Percentiles rank a stretch among this genome's conserved stretches.
Evolutionary conservation across 768 basidiomycete species (phyloP).

Genomic region (Agrocybe chaxingu): DNA sequence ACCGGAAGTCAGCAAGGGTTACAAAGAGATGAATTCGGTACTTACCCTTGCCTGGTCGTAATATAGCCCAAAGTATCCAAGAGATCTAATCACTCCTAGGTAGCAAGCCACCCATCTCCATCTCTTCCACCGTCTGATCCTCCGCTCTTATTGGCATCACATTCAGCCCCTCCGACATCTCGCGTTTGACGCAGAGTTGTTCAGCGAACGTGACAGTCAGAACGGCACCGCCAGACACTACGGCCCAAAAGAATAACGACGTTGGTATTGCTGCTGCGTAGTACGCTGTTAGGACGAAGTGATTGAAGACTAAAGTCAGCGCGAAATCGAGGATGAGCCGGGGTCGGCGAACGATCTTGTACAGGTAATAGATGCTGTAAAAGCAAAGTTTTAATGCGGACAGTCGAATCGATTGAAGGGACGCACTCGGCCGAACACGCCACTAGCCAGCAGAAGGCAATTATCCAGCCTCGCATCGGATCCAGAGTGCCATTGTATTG

Average conservation of each 20-base stretch:
- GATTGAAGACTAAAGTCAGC: slow-evolving; percentile 86
- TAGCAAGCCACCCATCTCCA: slow-evolving; percentile 49
- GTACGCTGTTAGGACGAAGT: slow-evolving; percentile 92
- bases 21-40: background rate
- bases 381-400: slow-evolving; percentile 1
- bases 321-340: slow-evolving; percentile 95
- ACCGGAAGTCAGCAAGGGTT: background rate
- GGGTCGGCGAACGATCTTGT: slow-evolving; percentile 83
- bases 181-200: slow-evolving; percentile 85
- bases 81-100: slow-evolving; percentile 34
- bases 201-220: slow-evolving; percentile 80
- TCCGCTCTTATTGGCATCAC: slow-evolving; percentile 52
- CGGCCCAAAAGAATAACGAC: slow-evolving; percentile 89
- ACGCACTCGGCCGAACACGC: slow-evolving; percentile 87
- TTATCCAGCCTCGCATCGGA: slow-evolving; percentile 84
- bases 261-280: slow-evolving; percentile 82
- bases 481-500: slow-evolving; percentile 72
- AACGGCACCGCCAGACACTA: slow-evolving; percentile 69
- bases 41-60: slow-evolving; percentile 9
- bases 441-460: slow-evolving; percentile 81
- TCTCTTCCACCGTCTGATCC: slow-evolving; percentile 52
- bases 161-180: slow-evolving; percentile 82
- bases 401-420: slow-evolving; percentile 1
- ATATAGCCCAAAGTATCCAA: slow-evolving; percentile 4
- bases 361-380: slow-evolving; percentile 72